Percentiles rank a stretch among this genome's conserved stretches.
phyloP scores from a whole-genome alignment of 768 basidiomycete genomes.

The Termitomyces sp. region DNA sequence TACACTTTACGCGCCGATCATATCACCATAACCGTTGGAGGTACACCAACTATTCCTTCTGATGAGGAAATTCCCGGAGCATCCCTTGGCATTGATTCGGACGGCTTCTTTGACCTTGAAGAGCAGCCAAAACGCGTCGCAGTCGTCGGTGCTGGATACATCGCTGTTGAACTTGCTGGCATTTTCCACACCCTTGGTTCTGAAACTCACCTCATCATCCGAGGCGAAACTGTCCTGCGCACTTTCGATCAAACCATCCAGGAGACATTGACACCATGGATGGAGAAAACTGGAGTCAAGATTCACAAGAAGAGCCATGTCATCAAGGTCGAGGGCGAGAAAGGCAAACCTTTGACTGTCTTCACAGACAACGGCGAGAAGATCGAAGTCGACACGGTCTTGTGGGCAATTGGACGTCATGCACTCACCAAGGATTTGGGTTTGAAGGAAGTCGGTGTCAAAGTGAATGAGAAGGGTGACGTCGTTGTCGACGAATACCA shows the following conservation, averaged over 20 bases:
- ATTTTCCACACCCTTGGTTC: slow-evolving; percentile 88
- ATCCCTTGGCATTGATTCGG: slow-evolving; percentile 85
- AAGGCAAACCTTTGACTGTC: slow-evolving; percentile 73
- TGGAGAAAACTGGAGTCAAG: slow-evolving; percentile 91
- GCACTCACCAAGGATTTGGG: slow-evolving; percentile 78
- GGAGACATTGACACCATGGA: slow-evolving; percentile 83
- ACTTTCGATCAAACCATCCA: slow-evolving; percentile 89
- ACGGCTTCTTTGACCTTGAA: slow-evolving; percentile 93
- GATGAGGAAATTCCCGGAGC: slow-evolving; percentile 87
- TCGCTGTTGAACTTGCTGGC: slow-evolving; percentile 95
- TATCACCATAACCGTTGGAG: slow-evolving; percentile 85
- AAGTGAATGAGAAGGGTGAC: slow-evolving; percentile 77
- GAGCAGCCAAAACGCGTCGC: slow-evolving; percentile 91
- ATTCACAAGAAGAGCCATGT: slow-evolving; percentile 80
- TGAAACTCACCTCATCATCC: slow-evolving; percentile 91
- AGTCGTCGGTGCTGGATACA: slow-evolving; percentile 96
- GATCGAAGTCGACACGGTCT: slow-evolving; percentile 79
- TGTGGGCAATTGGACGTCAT: slow-evolving; percentile 95
- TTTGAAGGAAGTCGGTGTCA: slow-evolving; percentile 72
- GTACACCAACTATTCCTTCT: slow-evolving; percentile 74
- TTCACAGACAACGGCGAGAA: slow-evolving; percentile 69
- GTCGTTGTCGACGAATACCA: slow-evolving; percentile 91
- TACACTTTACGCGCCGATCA: slow-evolving; percentile 76
- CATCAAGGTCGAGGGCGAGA: slow-evolving; percentile 68
- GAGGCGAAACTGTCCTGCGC: slow-evolving; percentile 84